Base-by-base conservation (phyloP, 2,329 filamentous ascomycete species). In the Trichoderma guizhouense region DNA sequence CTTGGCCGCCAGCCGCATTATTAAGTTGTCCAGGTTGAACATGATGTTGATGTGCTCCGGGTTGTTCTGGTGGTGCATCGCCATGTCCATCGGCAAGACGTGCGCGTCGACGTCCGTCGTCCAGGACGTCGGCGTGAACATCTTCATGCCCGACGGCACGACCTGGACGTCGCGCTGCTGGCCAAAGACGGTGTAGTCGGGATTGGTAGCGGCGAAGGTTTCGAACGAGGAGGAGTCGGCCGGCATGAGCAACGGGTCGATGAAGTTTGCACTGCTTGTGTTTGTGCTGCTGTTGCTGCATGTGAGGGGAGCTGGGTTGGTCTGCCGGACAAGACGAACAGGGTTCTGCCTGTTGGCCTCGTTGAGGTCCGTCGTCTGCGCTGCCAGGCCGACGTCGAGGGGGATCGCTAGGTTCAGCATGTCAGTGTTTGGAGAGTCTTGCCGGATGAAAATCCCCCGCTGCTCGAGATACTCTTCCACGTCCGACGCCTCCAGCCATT, bases 401-500 rank as follows among this genome's bases (percentile, higher is more conserved):
- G 70, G 64, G 2, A 61, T 43, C 3, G 64, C 39, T 9, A 65
- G 30, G 30, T 51, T 63, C 39, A 72, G 47, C 60, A 57, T 57
- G 9, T 64, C 43, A n/a, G 24, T 39, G 39, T 69, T 26, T 43
- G 68, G 68, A 12, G 68, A 36, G 24, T 70, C 66, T 7, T 63
- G 26, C 32, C 65, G 53, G 21, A 69, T 39, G 21, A 61, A 69
- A 14, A 72, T 72, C 8, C 70, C 70, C 7, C 70, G 47, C 62
- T 72, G 70, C 26, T 65, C 70, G 28, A 72, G 70, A 58, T 72
- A 72, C 26, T 72, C 70, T 24, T 72, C 70, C 18, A 72, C 70
- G 32, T 72, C 70, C 9, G 30, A 68, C 14, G 70, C 53, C 24
- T 69, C 70, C 12, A 72, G 70, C 70, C 70, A 72, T 21, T 72